Base-by-base conservation (phyloP, 495 filamentous ascomycete genomes). In the Aspergillus olivimuriae region DNA sequence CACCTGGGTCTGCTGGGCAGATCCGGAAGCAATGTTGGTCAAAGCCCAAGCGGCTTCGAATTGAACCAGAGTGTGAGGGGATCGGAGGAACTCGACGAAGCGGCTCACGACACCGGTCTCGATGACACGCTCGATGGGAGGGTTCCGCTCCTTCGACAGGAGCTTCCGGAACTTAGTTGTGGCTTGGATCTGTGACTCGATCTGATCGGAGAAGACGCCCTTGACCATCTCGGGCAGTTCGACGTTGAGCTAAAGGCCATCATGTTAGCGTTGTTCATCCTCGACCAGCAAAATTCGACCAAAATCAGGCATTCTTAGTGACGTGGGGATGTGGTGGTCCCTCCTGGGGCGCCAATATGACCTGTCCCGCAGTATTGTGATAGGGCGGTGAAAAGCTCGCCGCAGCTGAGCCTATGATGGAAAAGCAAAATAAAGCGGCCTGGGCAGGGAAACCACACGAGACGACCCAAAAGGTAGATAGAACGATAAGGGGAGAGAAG, bases 11-110 rank as follows among this genome's bases (percentile, higher is more conserved):
- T 99, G 94, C 52, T 88, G 83, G 31, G 94, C 91, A 44, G 90
- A 95, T 51, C 94, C 94, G 24, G 90, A 96, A 35, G 94, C 94
- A 68, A 99, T 99, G 73, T 99, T 99, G 69, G 94, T 99, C 60
- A 99, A 74, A 50, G 94, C 94, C 94, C 94, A 99, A 8, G 94
- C 94, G 54, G 94, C 92, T 70, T 99, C 94, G 63, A 99, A 99
- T 68, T 99, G 94, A 38, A 99, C 94, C 18, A 99, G 77, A 22
- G 94, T 99, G 62, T 99, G 94, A 41, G 94, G 94, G 21, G 94
- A 99, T 43, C 89, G 84, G 41, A 99, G 89, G 70, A 99, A 99
- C 64, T 95, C 86, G 58, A 99, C 94, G 59, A 99, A 99, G 58
- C 94, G 84, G 69, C 82, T 81, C 34, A 99, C 94, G 47, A 99